Evolutionary conservation across 2,329 filamentous ascomycete species (phyloP).

Genomic region (Cladosporium velox): DNA sequence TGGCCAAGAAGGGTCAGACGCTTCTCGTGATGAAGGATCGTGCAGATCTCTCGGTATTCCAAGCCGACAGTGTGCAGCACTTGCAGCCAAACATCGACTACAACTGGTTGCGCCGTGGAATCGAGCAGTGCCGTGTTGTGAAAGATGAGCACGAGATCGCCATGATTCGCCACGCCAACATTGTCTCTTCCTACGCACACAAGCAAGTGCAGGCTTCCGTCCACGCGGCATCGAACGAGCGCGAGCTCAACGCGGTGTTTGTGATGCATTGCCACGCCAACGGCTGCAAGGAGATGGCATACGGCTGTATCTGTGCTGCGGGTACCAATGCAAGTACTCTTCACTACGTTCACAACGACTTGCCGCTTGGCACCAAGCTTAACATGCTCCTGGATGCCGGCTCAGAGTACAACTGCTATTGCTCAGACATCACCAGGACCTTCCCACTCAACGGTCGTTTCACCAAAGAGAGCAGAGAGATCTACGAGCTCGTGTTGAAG

Average conservation of each 20-base stretch:
- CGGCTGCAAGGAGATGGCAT: conserved; percentile 80
- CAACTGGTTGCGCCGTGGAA: conserved; percentile 59
- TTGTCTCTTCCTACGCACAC: conserved; percentile 77
- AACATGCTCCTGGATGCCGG: conserved; percentile 85
- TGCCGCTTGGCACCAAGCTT: conserved; percentile 68
- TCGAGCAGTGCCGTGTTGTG: conserved; percentile 77
- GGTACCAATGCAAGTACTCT: conserved; percentile 80
- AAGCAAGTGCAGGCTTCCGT: conserved; percentile 67
- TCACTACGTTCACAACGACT: conserved; percentile 82
- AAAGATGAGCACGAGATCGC: conserved; percentile 85
- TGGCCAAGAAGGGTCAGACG: conserved; percentile 44
- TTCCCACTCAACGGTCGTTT: conserved; percentile 78
- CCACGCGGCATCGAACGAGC: conserved; percentile 70
- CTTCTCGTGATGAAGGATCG: conserved; percentile 79
- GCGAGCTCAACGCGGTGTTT: conserved; percentile 80
- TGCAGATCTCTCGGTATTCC: conserved; percentile 48
- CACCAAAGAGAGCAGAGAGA: conserved; percentile 65
- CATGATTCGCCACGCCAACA: conserved; percentile 79
- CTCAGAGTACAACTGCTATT: conserved; percentile 54
- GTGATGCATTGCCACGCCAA: conserved; percentile 72
- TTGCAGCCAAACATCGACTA: conserved; percentile 67
- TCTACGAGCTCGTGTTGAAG: conserved; percentile 65
- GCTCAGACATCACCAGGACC: conserved; percentile 72
- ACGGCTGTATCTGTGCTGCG: conserved; percentile 80
- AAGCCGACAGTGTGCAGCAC: conserved; percentile 65